Evolutionary conservation across 2,329 filamentous ascomycete genomes (phyloP), one percentile per base, ranked within the genome.

Genomic region (Aureobasidium sp.): DNA sequence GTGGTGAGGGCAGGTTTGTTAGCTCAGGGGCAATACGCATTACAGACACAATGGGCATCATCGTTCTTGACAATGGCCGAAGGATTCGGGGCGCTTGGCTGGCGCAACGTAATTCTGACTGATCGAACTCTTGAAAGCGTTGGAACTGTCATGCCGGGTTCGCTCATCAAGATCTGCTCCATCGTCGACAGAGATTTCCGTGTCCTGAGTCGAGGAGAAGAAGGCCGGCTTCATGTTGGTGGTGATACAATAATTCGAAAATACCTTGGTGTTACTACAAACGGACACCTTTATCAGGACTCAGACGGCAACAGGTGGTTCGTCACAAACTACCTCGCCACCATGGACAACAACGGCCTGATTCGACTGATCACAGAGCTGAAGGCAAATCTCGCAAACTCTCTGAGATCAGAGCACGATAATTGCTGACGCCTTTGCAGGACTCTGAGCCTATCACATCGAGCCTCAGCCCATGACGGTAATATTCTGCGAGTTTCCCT

Each of bases 161-260:
- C 55, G 3, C 4, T 27, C 1, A 34, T 48, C 32, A 59, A 59
- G 55, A 20, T 59, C 12, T 59, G 55, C 20, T 7, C 20, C 13
- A 23, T 26, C 32, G 41, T 39, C 15, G 15, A 26, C 20, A 20
- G 20, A 8, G 15, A 37, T 12, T 7, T 8, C 12, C 27, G n/a
- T 9, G 29, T 57, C 5, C 12, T 57, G 39, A 9, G 39, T n/a
- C 27, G 55, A 59, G 55, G 44, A 37, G 32, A 59, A 29, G 42
- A 59, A 48, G 55, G 55, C 15, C 26, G 20, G 20, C 55, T 59
- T 9, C 55, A 59, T 23, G 9, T 59, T 39, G 55, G 55, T 10
- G 55, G 55, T 10, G 34, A 59, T 26, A 34, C 55, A 13, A 39
- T 48, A 1, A 59, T 59, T 3, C 9, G 29, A 48, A 23, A 27